These are phyloP conservation scores for Coemansia nantahalensis DNA, from an alignment of 192 early-diverging fungal genomes.

Conservation along the genomic window DNA sequence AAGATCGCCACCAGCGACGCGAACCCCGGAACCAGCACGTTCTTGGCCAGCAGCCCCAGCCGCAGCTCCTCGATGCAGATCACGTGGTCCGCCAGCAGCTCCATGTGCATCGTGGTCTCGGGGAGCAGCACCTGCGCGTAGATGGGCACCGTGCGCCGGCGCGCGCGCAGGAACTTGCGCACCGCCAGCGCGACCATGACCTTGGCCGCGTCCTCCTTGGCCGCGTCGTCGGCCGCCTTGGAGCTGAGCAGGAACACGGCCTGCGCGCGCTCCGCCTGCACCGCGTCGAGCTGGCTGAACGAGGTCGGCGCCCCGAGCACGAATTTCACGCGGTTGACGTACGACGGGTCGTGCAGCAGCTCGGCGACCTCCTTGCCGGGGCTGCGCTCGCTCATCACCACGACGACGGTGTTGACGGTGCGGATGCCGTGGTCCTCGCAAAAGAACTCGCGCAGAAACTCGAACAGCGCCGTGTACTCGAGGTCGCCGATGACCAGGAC, in stretches of 20 bases:
- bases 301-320: constrained; percentile 66
- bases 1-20: constrained; percentile 64
- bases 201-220: constrained; percentile 65
- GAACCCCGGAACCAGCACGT: constrained; percentile 68
- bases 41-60: constrained; percentile 67
- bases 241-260: constrained; percentile 65
- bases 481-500: constrained; percentile 67
- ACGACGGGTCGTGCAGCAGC: constrained; percentile 65
- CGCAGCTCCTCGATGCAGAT: constrained; percentile 74
- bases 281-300: constrained; percentile 56
- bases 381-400: constrained; percentile 62
- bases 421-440: constrained; percentile 71
- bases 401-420: constrained; percentile 65
- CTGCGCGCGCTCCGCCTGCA: constrained; percentile 51
- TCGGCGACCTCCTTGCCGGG: constrained; percentile 56
- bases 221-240: constrained; percentile 46
- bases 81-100: constrained; percentile 66
- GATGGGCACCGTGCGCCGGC: constrained; percentile 28
- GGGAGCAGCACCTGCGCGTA: constrained; percentile 67
- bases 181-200: constrained; percentile 70
- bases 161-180: constrained; percentile 60
- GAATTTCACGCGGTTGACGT: constrained; percentile 65
- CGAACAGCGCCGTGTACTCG: constrained; percentile 57
- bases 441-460: constrained; percentile 77
- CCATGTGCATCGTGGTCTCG: constrained; percentile 69